A percentile compares a stretch with the other conserved stretches of the same genome.
phyloP scores from a whole-genome alignment of 2,329 filamentous ascomycete species.

The Aspergillus aculeatinus region DNA sequence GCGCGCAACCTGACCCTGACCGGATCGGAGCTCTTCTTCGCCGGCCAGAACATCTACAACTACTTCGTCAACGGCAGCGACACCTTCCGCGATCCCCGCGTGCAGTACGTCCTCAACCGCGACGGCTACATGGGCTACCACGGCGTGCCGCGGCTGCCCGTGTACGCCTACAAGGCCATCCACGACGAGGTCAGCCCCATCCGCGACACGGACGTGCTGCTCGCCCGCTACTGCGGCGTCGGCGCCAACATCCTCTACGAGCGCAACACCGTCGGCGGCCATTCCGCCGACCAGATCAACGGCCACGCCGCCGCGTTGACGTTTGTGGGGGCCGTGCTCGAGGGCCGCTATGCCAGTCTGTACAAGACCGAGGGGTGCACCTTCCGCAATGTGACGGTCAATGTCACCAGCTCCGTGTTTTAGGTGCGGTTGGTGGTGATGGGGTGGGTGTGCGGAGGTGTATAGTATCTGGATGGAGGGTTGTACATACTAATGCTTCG shows the following conservation, averaged over 20 bases:
- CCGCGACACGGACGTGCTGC: constrained; percentile 27
- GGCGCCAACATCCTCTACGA: constrained; percentile 26
- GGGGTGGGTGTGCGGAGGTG: neutral
- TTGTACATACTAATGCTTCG: neutral
- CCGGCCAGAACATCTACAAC: constrained; percentile 10
- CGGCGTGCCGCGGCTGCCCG: constrained; percentile 6
- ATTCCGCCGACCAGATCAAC: constrained; percentile 20
- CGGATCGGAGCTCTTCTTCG: neutral
- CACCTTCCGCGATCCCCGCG: constrained; percentile 9
- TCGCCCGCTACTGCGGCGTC: constrained; percentile 16
- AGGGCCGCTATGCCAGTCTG: neutral
- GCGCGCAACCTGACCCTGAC: constrained; percentile 6
- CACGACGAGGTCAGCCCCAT: constrained; percentile 31
- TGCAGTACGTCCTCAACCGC: constrained; percentile 11
- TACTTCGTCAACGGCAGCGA: constrained; percentile 15
- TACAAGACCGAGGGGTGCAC: constrained; percentile 1
- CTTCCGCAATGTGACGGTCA: neutral
- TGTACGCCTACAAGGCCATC: constrained; percentile 33
- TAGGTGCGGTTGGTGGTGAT: neutral
- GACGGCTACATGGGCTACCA: constrained; percentile 18
- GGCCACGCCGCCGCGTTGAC: constrained; percentile 15
- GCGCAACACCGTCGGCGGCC: constrained; percentile 27
- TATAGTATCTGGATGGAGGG: neutral
- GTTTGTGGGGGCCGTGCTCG: constrained; percentile 11
- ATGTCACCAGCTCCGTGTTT: neutral